phyloP scores from a whole-genome alignment of 805 yeast species.

The Wickerhamiella brachini region DNA sequence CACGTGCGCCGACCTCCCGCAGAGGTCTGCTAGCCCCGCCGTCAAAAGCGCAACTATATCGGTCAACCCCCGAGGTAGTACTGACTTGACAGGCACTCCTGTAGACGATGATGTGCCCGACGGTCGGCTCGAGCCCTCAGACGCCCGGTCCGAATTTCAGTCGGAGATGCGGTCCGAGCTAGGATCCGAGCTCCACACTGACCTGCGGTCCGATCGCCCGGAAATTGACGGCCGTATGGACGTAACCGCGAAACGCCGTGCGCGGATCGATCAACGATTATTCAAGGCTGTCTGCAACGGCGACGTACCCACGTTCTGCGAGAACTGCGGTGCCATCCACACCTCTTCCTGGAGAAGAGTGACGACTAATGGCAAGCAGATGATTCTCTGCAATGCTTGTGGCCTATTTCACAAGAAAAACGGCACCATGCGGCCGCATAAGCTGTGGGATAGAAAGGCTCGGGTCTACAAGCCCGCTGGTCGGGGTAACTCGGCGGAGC shows the following conservation, averaged over 20 bases:
- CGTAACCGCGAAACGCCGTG: not conserved
- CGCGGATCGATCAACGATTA: slow-evolving; percentile 3
- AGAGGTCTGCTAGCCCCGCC: not conserved
- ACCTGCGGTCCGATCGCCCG: not conserved
- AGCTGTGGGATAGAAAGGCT: slow-evolving; percentile 17
- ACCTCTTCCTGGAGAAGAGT: slow-evolving; percentile 16
- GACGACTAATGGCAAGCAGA: slow-evolving; percentile 7
- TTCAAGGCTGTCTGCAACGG: slow-evolving; percentile 1
- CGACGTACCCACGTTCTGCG: slow-evolving; percentile 7
- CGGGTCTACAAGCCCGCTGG: not conserved
- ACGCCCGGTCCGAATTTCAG: not conserved
- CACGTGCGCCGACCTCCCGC: not conserved
- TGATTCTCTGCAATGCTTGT: slow-evolving; percentile 21
- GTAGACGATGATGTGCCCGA: not conserved
- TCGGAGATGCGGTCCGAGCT: not conserved
- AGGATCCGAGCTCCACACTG: not conserved
- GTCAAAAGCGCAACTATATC: not conserved
- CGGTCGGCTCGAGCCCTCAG: not conserved
- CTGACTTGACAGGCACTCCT: not conserved
- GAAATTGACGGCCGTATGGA: not conserved
- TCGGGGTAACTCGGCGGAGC: not conserved
- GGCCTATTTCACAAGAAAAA: slow-evolving; percentile 22
- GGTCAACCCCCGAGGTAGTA: not conserved
- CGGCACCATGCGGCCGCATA: slow-evolving; percentile 21
- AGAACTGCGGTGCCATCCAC: slow-evolving; percentile 15